These are phyloP conservation scores for Isatis lusitanica DNA, from an alignment of 441 rosid species.

Conservation along the genomic window DNA sequence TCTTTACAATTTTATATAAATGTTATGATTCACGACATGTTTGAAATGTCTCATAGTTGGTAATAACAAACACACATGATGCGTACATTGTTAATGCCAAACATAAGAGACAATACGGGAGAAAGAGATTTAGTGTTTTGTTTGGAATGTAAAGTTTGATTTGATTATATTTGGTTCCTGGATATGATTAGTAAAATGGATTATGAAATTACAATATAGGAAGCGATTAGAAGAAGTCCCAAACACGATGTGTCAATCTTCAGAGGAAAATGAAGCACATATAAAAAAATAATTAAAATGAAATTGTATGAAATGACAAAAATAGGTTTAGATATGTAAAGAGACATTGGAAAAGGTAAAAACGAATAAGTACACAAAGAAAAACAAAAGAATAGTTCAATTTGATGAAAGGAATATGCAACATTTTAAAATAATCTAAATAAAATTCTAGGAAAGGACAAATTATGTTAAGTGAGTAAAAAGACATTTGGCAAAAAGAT, in stretches of 20 bases:
- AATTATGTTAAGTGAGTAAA: background rate
- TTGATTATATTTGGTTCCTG: background rate
- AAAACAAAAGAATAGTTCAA: background rate
- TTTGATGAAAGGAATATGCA: background rate
- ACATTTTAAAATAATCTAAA: background rate
- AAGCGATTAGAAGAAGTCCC: background rate
- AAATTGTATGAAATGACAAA: conserved; percentile 2
- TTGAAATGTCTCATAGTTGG: conserved; percentile 9
- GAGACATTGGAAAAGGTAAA: background rate
- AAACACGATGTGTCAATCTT: background rate
- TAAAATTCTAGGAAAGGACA: background rate
- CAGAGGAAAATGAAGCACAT: background rate
- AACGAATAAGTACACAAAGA: background rate
- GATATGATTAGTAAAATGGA: background rate
- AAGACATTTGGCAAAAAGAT: background rate
- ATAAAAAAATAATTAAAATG: background rate
- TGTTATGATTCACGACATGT: background rate
- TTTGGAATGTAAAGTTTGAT: conserved; percentile 6
- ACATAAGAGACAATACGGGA: background rate
- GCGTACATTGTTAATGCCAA: background rate
- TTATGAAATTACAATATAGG: background rate
- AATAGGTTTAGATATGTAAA: background rate
- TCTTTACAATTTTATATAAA: background rate
- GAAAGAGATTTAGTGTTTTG: conserved; percentile 5
- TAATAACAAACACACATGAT: background rate